Evolutionary conservation across 2,329 filamentous ascomycete genomes (phyloP).

Genomic region (Claviceps maximensis): DNA sequence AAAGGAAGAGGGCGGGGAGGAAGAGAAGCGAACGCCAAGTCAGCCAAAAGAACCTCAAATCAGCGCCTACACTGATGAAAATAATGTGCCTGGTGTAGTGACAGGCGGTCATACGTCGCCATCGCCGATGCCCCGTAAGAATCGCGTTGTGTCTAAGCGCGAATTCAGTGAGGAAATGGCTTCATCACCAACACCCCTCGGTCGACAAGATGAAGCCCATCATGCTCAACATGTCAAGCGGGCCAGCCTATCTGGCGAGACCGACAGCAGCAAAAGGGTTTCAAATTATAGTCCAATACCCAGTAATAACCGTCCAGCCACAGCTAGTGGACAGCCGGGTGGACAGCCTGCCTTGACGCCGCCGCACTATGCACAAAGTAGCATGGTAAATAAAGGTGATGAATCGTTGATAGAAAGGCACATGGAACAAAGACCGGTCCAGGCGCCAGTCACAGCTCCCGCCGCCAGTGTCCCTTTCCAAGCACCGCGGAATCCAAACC

Average conservation of each 20-base stretch:
- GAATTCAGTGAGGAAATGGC: background rate
- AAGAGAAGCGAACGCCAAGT: background rate
- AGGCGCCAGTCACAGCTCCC: background rate
- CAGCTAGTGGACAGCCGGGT: slow-evolving; percentile 8
- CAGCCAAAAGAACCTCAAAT: background rate
- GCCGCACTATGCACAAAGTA: background rate
- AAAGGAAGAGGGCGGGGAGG: background rate
- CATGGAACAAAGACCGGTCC: background rate
- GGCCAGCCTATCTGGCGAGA: background rate
- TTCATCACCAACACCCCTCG: no score
- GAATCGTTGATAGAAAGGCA: background rate
- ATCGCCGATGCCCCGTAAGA: slow-evolving; percentile 3
- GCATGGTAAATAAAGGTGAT: background rate
- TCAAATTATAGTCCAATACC: background rate
- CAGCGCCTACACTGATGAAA: slow-evolving; percentile 1
- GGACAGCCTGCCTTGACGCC: slow-evolving; percentile 9
- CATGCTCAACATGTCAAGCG: background rate
- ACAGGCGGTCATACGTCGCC: background rate
- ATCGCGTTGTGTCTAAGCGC: background rate
- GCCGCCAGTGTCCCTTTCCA: background rate
- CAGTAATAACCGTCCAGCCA: background rate
- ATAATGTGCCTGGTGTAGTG: background rate
- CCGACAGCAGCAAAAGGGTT: background rate
- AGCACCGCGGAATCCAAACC: background rate
- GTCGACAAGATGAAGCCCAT: background rate